Evolutionary conservation across 2,329 filamentous ascomycete genomes (phyloP).

Genomic region (Exophiala bonariae): DNA sequence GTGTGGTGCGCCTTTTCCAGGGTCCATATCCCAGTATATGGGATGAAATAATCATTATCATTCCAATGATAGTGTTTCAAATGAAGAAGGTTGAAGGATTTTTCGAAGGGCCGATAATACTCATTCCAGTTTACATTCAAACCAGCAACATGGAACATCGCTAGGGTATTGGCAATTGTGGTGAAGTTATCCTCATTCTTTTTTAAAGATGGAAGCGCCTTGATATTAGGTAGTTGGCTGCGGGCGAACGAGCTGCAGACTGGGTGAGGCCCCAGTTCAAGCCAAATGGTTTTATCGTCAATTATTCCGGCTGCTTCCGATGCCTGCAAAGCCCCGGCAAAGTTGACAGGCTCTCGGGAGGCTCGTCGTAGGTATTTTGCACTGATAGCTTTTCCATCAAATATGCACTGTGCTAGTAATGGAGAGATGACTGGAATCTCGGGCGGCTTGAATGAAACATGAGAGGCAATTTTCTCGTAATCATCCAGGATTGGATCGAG

Average conservation of each 20-base stretch:
- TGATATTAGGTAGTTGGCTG: slow-evolving; percentile 57
- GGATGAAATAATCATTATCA: slow-evolving; percentile 45
- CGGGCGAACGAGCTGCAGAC: slow-evolving; percentile 67
- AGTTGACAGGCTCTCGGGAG: slow-evolving; percentile 68
- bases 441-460: slow-evolving; percentile 59
- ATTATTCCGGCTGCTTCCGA: slow-evolving; percentile 61
- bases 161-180: slow-evolving; percentile 60
- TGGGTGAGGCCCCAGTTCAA: slow-evolving; percentile 74
- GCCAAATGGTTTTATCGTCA: slow-evolving; percentile 66
- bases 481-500: slow-evolving; percentile 63
- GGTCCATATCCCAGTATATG: slow-evolving; percentile 69
- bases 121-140: slow-evolving; percentile 70
- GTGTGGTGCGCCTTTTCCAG: slow-evolving; percentile 57
- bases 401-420: slow-evolving; percentile 61
- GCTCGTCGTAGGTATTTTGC: slow-evolving; percentile 65
- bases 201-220: slow-evolving; percentile 61
- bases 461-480: slow-evolving; percentile 56
- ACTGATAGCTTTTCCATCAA: slow-evolving; percentile 57
- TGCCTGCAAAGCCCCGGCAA: slow-evolving; percentile 61
- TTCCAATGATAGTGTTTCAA: slow-evolving; percentile 42
- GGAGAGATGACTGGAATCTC: slow-evolving; percentile 67
- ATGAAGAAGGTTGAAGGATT: slow-evolving; percentile 33
- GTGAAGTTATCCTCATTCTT: slow-evolving; percentile 65
- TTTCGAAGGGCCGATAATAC: slow-evolving; percentile 61
- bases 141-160: slow-evolving; percentile 61